phyloP scores from a whole-genome alignment of 306 rosid species.

The Ormosia semicastrata region DNA sequence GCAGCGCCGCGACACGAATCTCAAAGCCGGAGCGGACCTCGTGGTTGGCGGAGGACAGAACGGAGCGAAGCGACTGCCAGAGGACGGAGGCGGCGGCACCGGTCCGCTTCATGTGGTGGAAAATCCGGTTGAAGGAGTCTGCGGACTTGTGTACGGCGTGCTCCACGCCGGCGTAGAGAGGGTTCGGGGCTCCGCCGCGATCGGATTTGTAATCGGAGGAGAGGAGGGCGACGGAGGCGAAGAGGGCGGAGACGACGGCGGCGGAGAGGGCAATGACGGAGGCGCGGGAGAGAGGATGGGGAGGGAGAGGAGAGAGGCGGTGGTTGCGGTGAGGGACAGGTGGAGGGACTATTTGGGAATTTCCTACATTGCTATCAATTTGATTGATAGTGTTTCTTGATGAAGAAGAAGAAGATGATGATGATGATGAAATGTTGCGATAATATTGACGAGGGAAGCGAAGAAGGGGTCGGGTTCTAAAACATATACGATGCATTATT shows the following conservation, averaged over 20 bases:
- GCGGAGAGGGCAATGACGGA: conserved; percentile 55
- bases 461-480: conserved; percentile 43
- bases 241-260: conserved; percentile 38
- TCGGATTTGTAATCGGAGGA: conserved; percentile 24
- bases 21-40: conserved; percentile 93
- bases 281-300: conserved; percentile 26
- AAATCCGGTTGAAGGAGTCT: conserved; percentile 50
- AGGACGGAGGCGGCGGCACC: conserved; percentile 79
- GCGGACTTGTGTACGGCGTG: conserved; percentile 42
- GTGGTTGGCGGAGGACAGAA: conserved; percentile 84
- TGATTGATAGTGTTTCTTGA: conserved; percentile 26
- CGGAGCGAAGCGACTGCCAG: conserved; percentile 84
- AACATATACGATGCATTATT: conserved; percentile 59
- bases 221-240: conserved; percentile 52
- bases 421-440: conserved; percentile 33
- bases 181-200: conserved; percentile 25
- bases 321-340: conserved; percentile 27
- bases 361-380: neutral
- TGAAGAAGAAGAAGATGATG: conserved; percentile 3
- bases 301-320: conserved; percentile 20
- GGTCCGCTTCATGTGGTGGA: conserved; percentile 69
- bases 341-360: conserved; percentile 38
- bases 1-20: conserved; percentile 87
- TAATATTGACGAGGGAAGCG: conserved; percentile 34
- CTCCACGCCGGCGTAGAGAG: conserved; percentile 47